phyloP scores from a whole-genome alignment of 805 yeast species.

The Priceomyces melissophilus region DNA sequence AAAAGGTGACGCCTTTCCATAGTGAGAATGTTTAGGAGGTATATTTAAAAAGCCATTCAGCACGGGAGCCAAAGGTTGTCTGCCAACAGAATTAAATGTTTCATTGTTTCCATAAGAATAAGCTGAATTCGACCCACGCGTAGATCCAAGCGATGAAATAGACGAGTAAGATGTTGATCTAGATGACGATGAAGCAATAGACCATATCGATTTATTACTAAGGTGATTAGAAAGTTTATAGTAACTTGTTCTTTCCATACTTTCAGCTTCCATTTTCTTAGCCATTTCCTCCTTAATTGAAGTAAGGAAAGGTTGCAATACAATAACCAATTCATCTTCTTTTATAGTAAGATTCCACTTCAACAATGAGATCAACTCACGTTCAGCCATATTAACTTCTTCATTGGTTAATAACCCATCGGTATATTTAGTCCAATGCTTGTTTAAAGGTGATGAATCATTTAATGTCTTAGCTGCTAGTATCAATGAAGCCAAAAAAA shows the following conservation, averaged over 20 bases:
- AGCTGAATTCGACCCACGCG: conserved; percentile 13
- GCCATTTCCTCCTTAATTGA: conserved; percentile 61
- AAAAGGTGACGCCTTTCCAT: background rate
- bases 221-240: conserved; percentile 27
- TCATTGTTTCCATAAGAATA: conserved; percentile 5
- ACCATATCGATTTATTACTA: conserved; percentile 7
- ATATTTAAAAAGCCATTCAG: conserved; percentile 9
- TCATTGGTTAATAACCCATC: conserved; percentile 71
- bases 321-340: conserved; percentile 64
- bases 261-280: conserved; percentile 23
- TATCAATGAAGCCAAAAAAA: conserved; percentile 83
- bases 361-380: conserved; percentile 76
- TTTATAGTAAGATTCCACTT: conserved; percentile 81
- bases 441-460: conserved; percentile 92
- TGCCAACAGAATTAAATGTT: conserved; percentile 4
- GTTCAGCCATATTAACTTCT: conserved; percentile 89
- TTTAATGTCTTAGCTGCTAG: conserved; percentile 90
- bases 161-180: conserved; percentile 11
- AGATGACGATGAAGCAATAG: conserved; percentile 10
- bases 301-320: conserved; percentile 69
- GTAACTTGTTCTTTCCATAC: conserved; percentile 24
- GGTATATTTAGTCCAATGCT: conserved; percentile 94
- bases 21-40: background rate
- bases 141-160: conserved; percentile 15
- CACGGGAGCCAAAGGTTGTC: conserved; percentile 10